Base-by-base conservation (phyloP, 148 eudicot genomes). In the Mesembryanthemum crystallinum region DNA sequence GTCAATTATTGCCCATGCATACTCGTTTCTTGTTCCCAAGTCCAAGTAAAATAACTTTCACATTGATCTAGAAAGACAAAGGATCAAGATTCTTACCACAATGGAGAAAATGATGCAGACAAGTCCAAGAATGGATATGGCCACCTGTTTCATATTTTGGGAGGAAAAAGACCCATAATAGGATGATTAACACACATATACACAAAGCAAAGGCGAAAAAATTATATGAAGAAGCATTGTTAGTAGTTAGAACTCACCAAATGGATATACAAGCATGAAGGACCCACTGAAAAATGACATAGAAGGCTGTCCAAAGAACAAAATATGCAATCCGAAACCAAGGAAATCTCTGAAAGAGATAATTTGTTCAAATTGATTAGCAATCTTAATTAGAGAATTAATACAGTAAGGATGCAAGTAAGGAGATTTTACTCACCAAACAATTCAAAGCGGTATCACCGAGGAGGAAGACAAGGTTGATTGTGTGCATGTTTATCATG, bases 101-200 rank as follows among this genome's bases (percentile, higher is more conserved):
- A 74, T 5, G 98, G 98, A 80, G 97, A 76, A 82, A 81, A 85
- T 64, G 92, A 66, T 69, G 90, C 83, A 73, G 96, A 89, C 79
- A 95, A 81, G 82, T 95, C 98, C 87, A 95, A 87, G 83, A 95
- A 95, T 59, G 98, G 98, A 83, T 94, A 94, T 4, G 98, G 97
- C 98, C 98, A 95, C 98, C 98, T 95, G 86, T 79, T 74, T 14
- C 55, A 2, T 64, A 9, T 8, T 12, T 17, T 25, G 17, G 54
- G 7, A 63, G 39, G 61, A 45, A 84, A 77, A 67, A 58, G 66
- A 81, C 67, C 11, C 59, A 68, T 82, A 7, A 81, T 75, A 7
- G 23, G 54, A 67, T 32, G 17, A 70, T 29, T 42, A 27, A 67
- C 25, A 55, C 18, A 51, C 17, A 37, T 8, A 2, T 9, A 10